A percentile compares a stretch with the other conserved stretches of the same genome.
phyloP scores from a whole-genome alignment of 345 rosid genomes.

The Bruguiera gymnorhiza region DNA sequence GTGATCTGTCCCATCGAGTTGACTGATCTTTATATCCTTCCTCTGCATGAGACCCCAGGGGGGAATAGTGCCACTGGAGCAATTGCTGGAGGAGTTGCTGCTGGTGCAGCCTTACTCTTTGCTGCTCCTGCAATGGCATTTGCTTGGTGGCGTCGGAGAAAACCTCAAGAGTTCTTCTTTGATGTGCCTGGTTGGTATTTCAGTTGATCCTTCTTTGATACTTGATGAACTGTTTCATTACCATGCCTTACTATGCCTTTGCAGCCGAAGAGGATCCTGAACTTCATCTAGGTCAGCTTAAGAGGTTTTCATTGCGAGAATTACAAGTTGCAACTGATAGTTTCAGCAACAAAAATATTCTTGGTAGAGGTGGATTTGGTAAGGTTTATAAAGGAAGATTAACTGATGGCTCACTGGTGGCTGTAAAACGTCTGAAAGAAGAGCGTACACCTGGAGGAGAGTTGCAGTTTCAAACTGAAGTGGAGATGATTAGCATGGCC shows the following conservation, averaged over 20 bases:
- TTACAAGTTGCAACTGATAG: slow-evolving; percentile 91
- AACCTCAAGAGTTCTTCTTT: slow-evolving; percentile 83
- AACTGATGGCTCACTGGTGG: slow-evolving; percentile 88
- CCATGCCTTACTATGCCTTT: slow-evolving; percentile 6
- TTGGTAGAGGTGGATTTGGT: slow-evolving; percentile 98
- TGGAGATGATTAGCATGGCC: slow-evolving; percentile 99
- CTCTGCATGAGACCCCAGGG: slow-evolving; percentile 41
- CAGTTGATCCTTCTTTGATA: background rate
- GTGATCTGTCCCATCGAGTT: background rate
- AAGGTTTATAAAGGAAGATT: slow-evolving; percentile 94
- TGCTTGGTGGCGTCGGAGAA: slow-evolving; percentile 97
- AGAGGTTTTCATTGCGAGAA: slow-evolving; percentile 89
- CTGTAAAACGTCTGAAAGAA: slow-evolving; percentile 93
- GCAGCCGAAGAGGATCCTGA: slow-evolving; percentile 99
- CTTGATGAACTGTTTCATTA: background rate
- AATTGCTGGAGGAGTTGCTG: slow-evolving; percentile 99
- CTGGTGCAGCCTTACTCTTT: slow-evolving; percentile 93
- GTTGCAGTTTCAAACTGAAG: slow-evolving; percentile 97
- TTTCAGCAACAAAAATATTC: slow-evolving; percentile 86
- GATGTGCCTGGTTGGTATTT: slow-evolving; percentile 83
- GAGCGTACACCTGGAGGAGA: slow-evolving; percentile 98
- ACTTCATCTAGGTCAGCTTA: slow-evolving; percentile 95
- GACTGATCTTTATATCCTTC: slow-evolving; percentile 1
- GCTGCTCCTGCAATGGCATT: slow-evolving; percentile 98
- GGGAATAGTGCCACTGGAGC: slow-evolving; percentile 85